Conservation (phyloP, 2,329 filamentous ascomycete species). For the Ascochyta viciae-villosae region DNA sequence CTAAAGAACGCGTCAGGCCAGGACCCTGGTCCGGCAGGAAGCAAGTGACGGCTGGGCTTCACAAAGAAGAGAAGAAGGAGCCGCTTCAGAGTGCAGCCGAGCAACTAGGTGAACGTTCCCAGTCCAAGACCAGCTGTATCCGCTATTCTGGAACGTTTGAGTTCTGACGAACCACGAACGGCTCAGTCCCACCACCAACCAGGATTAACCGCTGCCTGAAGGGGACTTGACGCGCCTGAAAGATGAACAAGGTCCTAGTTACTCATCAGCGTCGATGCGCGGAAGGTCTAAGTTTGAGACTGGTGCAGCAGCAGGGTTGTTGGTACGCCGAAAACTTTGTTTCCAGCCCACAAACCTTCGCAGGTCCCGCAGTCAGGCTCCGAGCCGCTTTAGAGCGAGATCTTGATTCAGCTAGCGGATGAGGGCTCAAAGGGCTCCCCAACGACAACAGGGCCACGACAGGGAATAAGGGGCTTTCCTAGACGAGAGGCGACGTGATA, state of each 20-base stretch:
- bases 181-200: slow-evolving; percentile 21
- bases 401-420: slow-evolving; percentile 24
- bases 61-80: slow-evolving; percentile 29
- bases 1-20: slow-evolving; percentile 37
- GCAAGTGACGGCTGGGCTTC: slow-evolving; percentile 37
- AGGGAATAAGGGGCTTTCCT: slow-evolving; percentile 1
- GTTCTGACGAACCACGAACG: slow-evolving; percentile 22
- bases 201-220: slow-evolving; percentile 25
- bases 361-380: slow-evolving; percentile 29
- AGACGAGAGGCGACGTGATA: slow-evolving; percentile 15
- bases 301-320: slow-evolving; percentile 48
- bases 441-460: slow-evolving; percentile 13
- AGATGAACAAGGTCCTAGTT: slow-evolving; percentile 37
- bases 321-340: slow-evolving; percentile 48
- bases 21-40: slow-evolving; percentile 37
- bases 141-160: slow-evolving; percentile 35
- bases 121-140: slow-evolving; percentile 32
- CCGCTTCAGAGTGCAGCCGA: slow-evolving; percentile 39
- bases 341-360: slow-evolving; percentile 42
- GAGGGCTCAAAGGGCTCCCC: slow-evolving; percentile 13
- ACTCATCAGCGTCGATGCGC: slow-evolving; percentile 14
- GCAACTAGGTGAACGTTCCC: slow-evolving; percentile 36
- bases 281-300: slow-evolving; percentile 46
- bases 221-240: slow-evolving; percentile 31
- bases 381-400: slow-evolving; percentile 32